These are phyloP conservation scores for Pseudonectria foliicola DNA, from an alignment of 2,329 filamentous ascomycete genomes.

Conservation along the genomic window DNA sequence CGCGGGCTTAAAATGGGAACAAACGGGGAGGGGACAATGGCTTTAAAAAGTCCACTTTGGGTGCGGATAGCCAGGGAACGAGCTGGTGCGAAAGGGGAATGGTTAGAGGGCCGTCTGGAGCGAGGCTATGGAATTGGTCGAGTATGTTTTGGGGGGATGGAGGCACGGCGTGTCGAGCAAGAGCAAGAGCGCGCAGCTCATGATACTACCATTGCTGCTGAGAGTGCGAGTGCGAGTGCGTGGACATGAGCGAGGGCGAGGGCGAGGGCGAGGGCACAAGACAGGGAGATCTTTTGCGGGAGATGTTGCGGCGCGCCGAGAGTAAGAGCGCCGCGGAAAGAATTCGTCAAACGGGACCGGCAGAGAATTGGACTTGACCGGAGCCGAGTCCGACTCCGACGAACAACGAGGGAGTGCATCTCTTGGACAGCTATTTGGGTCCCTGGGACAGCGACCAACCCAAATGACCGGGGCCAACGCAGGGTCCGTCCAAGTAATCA, in stretches of 20 bases:
- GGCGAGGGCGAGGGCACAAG: conserved; percentile 16
- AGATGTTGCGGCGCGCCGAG: not conserved
- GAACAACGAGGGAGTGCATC: conserved; percentile 17
- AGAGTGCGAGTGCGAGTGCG: conserved; percentile 13
- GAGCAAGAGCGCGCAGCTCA: conserved; percentile 13
- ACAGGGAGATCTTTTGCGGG: not conserved
- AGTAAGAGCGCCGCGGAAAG: conserved; percentile 20
- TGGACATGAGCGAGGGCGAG: too few relatives aligned
- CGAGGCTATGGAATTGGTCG: conserved; percentile 9
- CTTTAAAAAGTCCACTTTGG: too few relatives aligned
- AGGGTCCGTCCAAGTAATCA: too few relatives aligned
- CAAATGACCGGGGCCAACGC: too few relatives aligned
- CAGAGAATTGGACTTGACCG: conserved; percentile 22
- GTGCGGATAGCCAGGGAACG: not conserved
- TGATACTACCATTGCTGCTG: conserved; percentile 12
- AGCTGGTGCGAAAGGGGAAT: conserved; percentile 13
- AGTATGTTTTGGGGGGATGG: conserved; percentile 8
- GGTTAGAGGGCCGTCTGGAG: conserved; percentile 6
- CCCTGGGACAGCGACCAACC: too few relatives aligned
- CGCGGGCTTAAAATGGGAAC: too few relatives aligned
- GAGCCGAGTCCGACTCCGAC: conserved; percentile 25
- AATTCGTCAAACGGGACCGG: conserved; percentile 23
- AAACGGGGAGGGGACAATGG: too few relatives aligned
- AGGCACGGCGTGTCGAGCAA: conserved; percentile 5
- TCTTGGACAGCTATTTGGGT: conserved; percentile 7